Evolutionary conservation across 1,284 basidiomycete genomes (phyloP).

Genomic region (Anthracocystis walkeri): DNA sequence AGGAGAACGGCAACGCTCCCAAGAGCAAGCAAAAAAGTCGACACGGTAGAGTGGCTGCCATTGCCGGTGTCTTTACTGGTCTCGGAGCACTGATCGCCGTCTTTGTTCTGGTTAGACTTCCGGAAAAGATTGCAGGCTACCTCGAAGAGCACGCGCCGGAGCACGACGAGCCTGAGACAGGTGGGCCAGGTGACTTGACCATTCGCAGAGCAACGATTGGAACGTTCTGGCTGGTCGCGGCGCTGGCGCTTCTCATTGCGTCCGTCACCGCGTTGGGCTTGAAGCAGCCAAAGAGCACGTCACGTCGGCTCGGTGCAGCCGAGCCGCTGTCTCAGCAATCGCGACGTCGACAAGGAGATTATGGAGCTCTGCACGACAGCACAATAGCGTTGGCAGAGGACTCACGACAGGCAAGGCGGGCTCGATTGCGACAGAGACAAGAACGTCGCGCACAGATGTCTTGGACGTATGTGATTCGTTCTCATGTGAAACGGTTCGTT

Average conservation of each 20-base stretch:
- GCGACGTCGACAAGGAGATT: constrained; percentile 16
- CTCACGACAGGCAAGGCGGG: constrained; percentile 32
- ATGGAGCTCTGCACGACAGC: constrained; percentile 41
- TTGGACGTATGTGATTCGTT: constrained; percentile 24
- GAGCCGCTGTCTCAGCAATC: constrained; percentile 5
- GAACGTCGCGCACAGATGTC: constrained; percentile 17
- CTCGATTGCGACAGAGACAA: constrained; percentile 31
- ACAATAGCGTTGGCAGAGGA: constrained; percentile 32
- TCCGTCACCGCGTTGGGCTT: constrained; percentile 32
- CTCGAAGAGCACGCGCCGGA: constrained; percentile 16
- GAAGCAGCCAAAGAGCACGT: background rate
- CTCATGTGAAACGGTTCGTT: constrained; percentile 16
- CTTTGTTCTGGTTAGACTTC: constrained; percentile 54
- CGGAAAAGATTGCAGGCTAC: constrained; percentile 41
- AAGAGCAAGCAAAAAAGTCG: background rate
- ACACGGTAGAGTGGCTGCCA: constrained; percentile 50
- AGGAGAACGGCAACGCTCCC: background rate
- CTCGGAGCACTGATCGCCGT: constrained; percentile 53
- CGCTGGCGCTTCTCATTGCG: constrained; percentile 29
- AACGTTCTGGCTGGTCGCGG: constrained; percentile 49
- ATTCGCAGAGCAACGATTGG: constrained; percentile 35
- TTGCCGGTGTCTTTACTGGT: constrained; percentile 53
- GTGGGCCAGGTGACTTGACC: constrained; percentile 14
- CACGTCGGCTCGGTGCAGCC: constrained; percentile 1
- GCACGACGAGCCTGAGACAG: background rate